These are phyloP conservation scores for Gamarada debralockiae DNA, from an alignment of 495 filamentous ascomycete genomes.

Conservation along the genomic window DNA sequence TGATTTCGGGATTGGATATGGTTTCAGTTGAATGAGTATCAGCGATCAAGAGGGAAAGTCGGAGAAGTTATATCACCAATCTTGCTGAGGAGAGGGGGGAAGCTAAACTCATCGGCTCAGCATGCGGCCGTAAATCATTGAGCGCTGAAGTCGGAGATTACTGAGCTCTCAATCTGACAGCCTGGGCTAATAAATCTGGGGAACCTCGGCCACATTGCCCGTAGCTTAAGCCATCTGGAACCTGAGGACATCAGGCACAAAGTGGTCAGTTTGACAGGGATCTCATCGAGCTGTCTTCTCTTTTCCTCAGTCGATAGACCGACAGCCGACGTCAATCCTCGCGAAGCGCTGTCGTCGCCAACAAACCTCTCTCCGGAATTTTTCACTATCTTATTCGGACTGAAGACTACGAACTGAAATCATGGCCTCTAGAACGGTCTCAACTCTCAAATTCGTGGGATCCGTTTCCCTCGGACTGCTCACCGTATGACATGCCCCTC, in stretches of 20 bases:
- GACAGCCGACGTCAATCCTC: not conserved
- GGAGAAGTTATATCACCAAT: not conserved
- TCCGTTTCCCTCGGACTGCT: constrained; percentile 81
- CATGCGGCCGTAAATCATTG: not conserved
- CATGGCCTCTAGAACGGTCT: constrained; percentile 68
- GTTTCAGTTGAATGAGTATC: not conserved
- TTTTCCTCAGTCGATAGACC: too few relatives aligned
- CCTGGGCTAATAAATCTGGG: too few relatives aligned
- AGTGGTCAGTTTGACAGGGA: too few relatives aligned
- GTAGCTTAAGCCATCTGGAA: too few relatives aligned
- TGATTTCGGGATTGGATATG: not conserved
- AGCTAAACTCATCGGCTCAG: not conserved
- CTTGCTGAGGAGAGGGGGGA: too few relatives aligned
- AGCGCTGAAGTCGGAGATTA: not conserved
- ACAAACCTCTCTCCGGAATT: not conserved
- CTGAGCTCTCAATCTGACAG: too few relatives aligned
- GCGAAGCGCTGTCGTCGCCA: not conserved
- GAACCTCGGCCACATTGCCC: too few relatives aligned
- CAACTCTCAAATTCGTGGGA: constrained; percentile 83
- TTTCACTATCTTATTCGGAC: too few relatives aligned
- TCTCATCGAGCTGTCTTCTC: too few relatives aligned
- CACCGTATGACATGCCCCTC: constrained; percentile 51
- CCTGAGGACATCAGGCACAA: too few relatives aligned
- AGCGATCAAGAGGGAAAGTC: not conserved
- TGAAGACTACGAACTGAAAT: not conserved